Evolutionary conservation across 768 basidiomycete species (phyloP), one percentile per base, ranked within the genome.

Genomic region (Boletus fagicola): DNA sequence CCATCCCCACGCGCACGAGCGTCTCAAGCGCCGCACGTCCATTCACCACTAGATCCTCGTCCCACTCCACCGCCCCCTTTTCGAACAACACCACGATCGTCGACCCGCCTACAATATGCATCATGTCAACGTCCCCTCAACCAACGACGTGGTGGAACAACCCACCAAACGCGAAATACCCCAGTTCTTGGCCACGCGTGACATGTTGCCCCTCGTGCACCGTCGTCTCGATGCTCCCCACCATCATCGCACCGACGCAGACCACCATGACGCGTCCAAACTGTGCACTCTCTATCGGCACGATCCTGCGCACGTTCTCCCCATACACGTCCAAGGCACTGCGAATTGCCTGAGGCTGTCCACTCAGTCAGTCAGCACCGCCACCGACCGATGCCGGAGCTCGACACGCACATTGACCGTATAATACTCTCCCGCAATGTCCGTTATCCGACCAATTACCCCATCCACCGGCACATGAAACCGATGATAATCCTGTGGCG

Each of bases 221-320:
- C 0, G 93, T 94, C 5, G 88, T 90, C 64, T 84, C 72, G 68
- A 98, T 98, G 58, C 87, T 92, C 11, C 91, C 94, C 13, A 91
- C 95, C 91, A 94, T 92, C 93, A 95, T 95, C 8, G 93, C 93
- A 24, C 94, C 94, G 9, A 95, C 78, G 62, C 92, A 94, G 2
- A 96, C 93, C 2, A 86, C 87, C 86, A 96, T 92, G 22, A 98
- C 94, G 0, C 86, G 80, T 3, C 96, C 96, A 68, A 97, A 98
- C 46, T 88, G 84, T 0, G 88, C 85, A 58, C 86, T 92, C 60
- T 96, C 86, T 53, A 98, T 95, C 2, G 92, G 91, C 8, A 96
- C 90, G 35, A 99, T 86, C 77, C 94, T 94, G 26, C 97, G 80
- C 6, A 80, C 89, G 64, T 99, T 99, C 74, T 98, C 95, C 20